Percentiles rank a stretch among this genome's conserved stretches.
These are phyloP conservation scores for Dipteronia dyeriana DNA, from an alignment of 345 rosid genomes.

Conservation along the genomic window DNA sequence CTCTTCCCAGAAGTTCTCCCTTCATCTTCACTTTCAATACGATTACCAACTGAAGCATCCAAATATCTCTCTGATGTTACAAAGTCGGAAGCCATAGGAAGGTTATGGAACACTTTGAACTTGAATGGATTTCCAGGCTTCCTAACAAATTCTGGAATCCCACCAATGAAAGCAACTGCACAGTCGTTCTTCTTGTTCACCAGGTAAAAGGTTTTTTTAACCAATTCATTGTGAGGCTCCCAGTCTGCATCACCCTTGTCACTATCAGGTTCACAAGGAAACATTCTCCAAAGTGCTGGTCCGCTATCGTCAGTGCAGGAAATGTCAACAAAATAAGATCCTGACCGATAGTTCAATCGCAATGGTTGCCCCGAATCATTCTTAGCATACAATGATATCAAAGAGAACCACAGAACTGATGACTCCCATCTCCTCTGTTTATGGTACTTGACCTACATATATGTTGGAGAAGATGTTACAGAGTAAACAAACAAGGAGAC, in stretches of 20 bases:
- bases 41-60: constrained; percentile 31
- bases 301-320: constrained; percentile 57
- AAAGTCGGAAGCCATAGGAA: constrained; percentile 30
- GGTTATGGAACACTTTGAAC: constrained; percentile 66
- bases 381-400: constrained; percentile 79
- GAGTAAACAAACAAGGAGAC: constrained; percentile 9
- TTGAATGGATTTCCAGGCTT: constrained; percentile 96
- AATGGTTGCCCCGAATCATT: constrained; percentile 67
- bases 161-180: constrained; percentile 77
- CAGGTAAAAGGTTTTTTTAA: constrained; percentile 65
- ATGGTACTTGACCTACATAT: constrained; percentile 73
- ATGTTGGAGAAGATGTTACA: constrained; percentile 18
- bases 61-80: constrained; percentile 25
- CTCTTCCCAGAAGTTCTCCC: constrained; percentile 40
- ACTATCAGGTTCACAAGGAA: constrained; percentile 54
- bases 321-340: constrained; percentile 73
- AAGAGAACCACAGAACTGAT: constrained; percentile 76
- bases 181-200: constrained; percentile 79
- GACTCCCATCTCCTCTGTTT: constrained; percentile 65
- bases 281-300: constrained; percentile 63
- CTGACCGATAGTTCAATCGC: constrained; percentile 57
- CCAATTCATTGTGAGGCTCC: constrained; percentile 65
- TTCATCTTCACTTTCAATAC: constrained; percentile 34
- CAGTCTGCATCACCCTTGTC: constrained; percentile 54
- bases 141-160: constrained; percentile 75